Evolutionary conservation across 352 stramenopile species (phyloP).

Genomic region (Pseudoperonospora humuli): DNA sequence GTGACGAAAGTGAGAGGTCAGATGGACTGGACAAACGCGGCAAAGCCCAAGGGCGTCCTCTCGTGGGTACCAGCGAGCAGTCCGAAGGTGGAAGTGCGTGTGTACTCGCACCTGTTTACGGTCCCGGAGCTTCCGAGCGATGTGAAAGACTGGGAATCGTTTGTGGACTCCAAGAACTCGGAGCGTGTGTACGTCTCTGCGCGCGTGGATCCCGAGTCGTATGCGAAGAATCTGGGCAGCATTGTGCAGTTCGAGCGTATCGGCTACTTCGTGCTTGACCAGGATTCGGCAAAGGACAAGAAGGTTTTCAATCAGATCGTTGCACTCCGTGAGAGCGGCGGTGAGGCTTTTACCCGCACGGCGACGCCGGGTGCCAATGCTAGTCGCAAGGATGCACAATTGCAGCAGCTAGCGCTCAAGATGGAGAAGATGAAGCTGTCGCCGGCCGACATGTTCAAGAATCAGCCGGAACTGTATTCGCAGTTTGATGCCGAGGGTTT

Average conservation of each 20-base stretch:
- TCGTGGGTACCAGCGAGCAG: slow-evolving; percentile 92
- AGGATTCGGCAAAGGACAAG: slow-evolving; percentile 86
- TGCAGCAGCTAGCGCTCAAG: slow-evolving; percentile 84
- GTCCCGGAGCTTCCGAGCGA: slow-evolving; percentile 74
- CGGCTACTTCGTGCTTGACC: slow-evolving; percentile 97
- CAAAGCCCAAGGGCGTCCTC: slow-evolving; percentile 92
- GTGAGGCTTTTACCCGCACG: slow-evolving; percentile 21
- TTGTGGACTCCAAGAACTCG: slow-evolving; percentile 83
- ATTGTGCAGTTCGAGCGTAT: slow-evolving; percentile 97
- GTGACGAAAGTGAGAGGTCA: slow-evolving; percentile 57
- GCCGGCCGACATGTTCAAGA: slow-evolving; percentile 75
- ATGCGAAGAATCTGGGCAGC: slow-evolving; percentile 42
- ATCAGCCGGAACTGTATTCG: slow-evolving; percentile 58
- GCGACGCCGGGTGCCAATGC: slow-evolving; percentile 22
- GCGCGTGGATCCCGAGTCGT: slow-evolving; percentile 83
- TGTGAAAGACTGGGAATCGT: slow-evolving; percentile 64
- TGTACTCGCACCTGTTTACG: slow-evolving; percentile 97
- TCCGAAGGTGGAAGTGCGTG: slow-evolving; percentile 83
- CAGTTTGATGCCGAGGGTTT: slow-evolving; percentile 63
- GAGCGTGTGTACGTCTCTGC: slow-evolving; percentile 79
- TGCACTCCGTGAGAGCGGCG: slow-evolving; percentile 85
- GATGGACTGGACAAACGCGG: slow-evolving; percentile 66
- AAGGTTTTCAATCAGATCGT: slow-evolving; percentile 97
- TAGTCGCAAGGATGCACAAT: slow-evolving; percentile 81
- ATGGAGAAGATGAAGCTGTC: slow-evolving; percentile 89